These are phyloP conservation scores for Tricholoma sp. DNA, from an alignment of 768 basidiomycete species.

Conservation along the genomic window DNA sequence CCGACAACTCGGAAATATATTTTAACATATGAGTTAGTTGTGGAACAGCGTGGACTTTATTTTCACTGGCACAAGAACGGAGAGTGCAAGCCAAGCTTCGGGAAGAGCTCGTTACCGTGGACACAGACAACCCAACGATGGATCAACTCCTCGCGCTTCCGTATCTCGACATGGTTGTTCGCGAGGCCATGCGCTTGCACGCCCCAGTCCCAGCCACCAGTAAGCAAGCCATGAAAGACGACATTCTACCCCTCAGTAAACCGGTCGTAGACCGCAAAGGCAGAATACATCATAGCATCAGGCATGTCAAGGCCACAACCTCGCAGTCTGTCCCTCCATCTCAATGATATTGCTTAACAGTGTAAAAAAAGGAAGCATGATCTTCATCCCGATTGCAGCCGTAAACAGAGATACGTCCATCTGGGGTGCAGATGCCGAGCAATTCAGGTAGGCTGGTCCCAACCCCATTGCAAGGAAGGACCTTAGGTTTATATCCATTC, in stretches of 20 bases:
- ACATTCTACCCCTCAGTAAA: slow-evolving; percentile 42
- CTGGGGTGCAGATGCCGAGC: slow-evolving; percentile 61
- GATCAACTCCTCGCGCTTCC: slow-evolving; percentile 61
- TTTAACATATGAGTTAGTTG: slow-evolving; percentile 22
- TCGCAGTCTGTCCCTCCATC: neutral
- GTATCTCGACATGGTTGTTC: slow-evolving; percentile 64
- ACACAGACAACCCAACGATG: slow-evolving; percentile 59
- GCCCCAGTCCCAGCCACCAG: slow-evolving; percentile 41
- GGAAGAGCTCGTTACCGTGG: slow-evolving; percentile 46
- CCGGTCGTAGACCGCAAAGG: slow-evolving; percentile 44
- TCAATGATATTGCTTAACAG: slow-evolving; percentile 6
- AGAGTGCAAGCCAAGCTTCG: slow-evolving; percentile 51
- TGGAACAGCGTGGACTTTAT: slow-evolving; percentile 55
- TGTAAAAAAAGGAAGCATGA: slow-evolving; percentile 38
- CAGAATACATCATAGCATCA: slow-evolving; percentile 31
- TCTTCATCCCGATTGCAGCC: slow-evolving; percentile 46
- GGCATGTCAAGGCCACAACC: slow-evolving; percentile 21
- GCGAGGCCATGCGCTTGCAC: slow-evolving; percentile 55
- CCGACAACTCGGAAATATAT: neutral
- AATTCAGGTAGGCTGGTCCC: slow-evolving; percentile 46
- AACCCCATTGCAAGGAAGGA: slow-evolving; percentile 18
- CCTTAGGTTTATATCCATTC: slow-evolving; percentile 10
- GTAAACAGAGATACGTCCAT: slow-evolving; percentile 48
- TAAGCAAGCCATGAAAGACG: slow-evolving; percentile 45
- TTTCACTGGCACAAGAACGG: slow-evolving; percentile 42